A percentile compares a stretch with the other conserved stretches of the same genome.
phyloP scores from a whole-genome alignment of 371 early-diverging fungal genomes.

The Mucor mucedo region DNA sequence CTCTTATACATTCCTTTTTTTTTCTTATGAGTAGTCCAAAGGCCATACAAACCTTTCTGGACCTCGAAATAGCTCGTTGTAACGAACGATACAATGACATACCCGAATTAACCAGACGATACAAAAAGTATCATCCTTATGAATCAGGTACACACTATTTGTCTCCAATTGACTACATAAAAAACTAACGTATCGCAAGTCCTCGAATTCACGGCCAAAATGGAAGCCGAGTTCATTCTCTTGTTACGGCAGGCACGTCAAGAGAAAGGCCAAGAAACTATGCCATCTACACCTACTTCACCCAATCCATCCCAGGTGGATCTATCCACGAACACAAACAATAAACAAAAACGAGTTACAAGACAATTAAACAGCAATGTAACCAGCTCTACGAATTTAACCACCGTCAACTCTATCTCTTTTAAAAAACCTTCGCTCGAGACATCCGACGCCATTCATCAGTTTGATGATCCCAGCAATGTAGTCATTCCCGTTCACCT shows the following conservation, averaged over 20 bases:
- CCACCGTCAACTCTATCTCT: not conserved
- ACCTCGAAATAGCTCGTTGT: conserved; percentile 63
- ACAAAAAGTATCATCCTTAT: conserved; percentile 65
- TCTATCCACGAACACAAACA: not conserved
- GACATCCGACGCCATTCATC: conserved; percentile 18
- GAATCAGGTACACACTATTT: conserved; percentile 56
- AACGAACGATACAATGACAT: conserved; percentile 60
- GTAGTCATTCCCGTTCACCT: conserved; percentile 23
- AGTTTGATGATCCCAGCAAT: conserved; percentile 36
- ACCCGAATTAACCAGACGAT: conserved; percentile 67
- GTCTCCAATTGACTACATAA: no score
- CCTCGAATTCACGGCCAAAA: conserved; percentile 25
- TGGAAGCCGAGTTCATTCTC: conserved; percentile 29
- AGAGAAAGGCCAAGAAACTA: not conserved
- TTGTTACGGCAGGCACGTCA: conserved; percentile 9
- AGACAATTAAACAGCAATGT: not conserved
- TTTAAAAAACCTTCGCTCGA: not conserved
- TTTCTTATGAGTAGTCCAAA: conserved; percentile 30
- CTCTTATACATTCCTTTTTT: conserved; percentile 3
- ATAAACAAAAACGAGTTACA: conserved; percentile 12
- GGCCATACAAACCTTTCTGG: conserved; percentile 43
- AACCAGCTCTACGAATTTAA: conserved; percentile 1
- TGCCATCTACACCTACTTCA: not conserved
- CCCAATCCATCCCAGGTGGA: not conserved
- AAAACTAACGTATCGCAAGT: conserved; percentile 4